Conservation (phyloP, 306 rosid genomes). For the Dalbergia cultrata region DNA sequence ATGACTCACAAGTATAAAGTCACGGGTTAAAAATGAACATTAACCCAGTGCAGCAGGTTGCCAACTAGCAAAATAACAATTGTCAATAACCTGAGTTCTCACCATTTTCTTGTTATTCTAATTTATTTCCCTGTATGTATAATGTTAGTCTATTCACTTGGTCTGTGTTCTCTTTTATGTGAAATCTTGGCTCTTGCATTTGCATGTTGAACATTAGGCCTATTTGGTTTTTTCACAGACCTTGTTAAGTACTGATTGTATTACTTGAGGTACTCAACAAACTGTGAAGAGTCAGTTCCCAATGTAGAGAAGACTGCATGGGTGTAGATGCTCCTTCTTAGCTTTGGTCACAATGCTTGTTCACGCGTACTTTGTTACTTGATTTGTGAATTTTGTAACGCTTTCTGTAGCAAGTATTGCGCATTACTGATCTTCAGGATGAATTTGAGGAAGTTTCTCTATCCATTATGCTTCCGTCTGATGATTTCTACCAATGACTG, state of each 20-base stretch:
- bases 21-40: too few species aligned
- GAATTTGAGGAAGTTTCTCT: not conserved
- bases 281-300: not conserved
- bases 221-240: not conserved
- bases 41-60: not conserved
- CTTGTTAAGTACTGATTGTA: not conserved
- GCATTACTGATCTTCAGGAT: not conserved
- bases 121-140: not conserved
- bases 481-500: too few species aligned
- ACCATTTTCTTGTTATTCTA: not conserved
- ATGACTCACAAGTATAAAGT: too few species aligned
- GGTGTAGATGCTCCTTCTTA: not conserved
- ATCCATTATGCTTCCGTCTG: too few species aligned
- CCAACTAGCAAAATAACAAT: not conserved
- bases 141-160: not conserved
- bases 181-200: conserved; percentile 5
- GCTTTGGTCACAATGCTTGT: not conserved
- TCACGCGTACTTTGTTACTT: not conserved
- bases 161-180: not conserved
- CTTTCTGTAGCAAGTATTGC: not conserved
- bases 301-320: not conserved
- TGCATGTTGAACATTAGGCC: not conserved
- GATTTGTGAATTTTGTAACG: not conserved
- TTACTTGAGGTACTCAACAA: not conserved
- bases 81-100: not conserved